phyloP scores from a whole-genome alignment of 2,329 filamentous ascomycete genomes.

The Aureobasidium sp. region DNA sequence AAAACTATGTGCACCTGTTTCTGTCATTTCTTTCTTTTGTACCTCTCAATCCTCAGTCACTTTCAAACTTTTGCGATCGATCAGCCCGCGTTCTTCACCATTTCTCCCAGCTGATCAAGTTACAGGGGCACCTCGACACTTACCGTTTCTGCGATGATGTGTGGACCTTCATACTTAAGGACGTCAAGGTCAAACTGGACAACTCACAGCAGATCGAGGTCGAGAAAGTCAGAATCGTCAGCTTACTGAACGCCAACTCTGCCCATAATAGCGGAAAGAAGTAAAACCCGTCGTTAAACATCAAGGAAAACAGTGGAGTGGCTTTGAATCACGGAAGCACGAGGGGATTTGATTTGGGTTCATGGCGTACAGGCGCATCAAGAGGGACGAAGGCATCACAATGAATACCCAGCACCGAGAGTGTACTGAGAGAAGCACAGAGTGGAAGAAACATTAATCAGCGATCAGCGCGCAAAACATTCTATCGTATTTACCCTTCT shows the following conservation, averaged over 20 bases:
- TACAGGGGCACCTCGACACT: constrained; percentile 86
- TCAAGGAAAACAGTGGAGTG: neutral
- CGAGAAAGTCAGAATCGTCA: constrained; percentile 97
- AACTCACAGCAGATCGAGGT: constrained; percentile 64
- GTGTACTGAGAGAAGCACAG: neutral
- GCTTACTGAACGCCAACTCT: constrained; percentile 40
- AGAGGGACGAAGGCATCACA: neutral
- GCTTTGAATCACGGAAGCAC: neutral
- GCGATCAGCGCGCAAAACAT: neutral
- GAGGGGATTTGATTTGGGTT: neutral
- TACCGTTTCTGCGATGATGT: constrained; percentile 99
- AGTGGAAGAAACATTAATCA: neutral
- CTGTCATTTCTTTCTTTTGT: neutral
- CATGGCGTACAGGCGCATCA: neutral
- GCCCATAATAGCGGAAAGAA: constrained; percentile 2
- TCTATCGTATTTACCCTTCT: neutral
- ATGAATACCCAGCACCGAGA: neutral
- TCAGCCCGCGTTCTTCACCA: neutral
- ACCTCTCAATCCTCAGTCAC: neutral
- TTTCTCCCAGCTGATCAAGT: neutral
- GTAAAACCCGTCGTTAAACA: neutral
- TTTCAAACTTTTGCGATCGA: neutral
- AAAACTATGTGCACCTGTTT: neutral
- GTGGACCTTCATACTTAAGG: constrained; percentile 98
- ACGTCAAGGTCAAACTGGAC: constrained; percentile 98